Evolutionary conservation across 257 asterid species (phyloP), one percentile per base, ranked within the genome.

Genomic region (Voacanga thouarsii): DNA sequence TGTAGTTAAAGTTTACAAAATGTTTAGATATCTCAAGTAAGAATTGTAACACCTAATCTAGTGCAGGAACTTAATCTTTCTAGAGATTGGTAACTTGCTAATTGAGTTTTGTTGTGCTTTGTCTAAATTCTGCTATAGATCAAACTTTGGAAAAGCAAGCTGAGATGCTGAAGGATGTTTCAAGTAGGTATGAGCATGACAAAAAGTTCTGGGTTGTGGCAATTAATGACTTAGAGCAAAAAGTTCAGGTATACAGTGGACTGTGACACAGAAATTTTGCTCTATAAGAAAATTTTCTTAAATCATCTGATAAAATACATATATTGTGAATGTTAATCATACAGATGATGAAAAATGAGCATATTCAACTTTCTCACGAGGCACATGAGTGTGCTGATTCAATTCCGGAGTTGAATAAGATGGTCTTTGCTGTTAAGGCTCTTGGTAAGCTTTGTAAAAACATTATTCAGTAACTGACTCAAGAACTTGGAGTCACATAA

Each of bases 391-490:
- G 99, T 76, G 89, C 78, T 18, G 93, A 85, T 77, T 86, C 96
- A 77, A 93, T 96, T 76, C 99, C 99, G 9, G 95, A 93, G 83
- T 77, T 93, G 92, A 92, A 78, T 85, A 83, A 92, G 82, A 96
- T 96, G 99, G 91, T 92, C 41, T 86, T 81, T 33, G 98, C 99
- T 47, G 97, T 96, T 78, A 98, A 96, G 85, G 75, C 97, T 78
- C 89, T 96, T 56, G 98, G 99, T 93, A 89, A 82, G 92, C 73
- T 81, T 75, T 60, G 51, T 76, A 49, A 44, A 72, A 84, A 45
- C 16, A 61, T 44, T 41, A 37, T 47, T 3, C 19, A 67, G 55
- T 80, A n/a, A 76, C 67, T 71, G 77, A 49, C 47, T 14, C 61
- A 69, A 12, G 50, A 51, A 53, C n/a, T 51, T 53, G 50, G 61